Conservation (phyloP, 2,329 filamentous ascomycete species). For the Pyricularia grisea region DNA sequence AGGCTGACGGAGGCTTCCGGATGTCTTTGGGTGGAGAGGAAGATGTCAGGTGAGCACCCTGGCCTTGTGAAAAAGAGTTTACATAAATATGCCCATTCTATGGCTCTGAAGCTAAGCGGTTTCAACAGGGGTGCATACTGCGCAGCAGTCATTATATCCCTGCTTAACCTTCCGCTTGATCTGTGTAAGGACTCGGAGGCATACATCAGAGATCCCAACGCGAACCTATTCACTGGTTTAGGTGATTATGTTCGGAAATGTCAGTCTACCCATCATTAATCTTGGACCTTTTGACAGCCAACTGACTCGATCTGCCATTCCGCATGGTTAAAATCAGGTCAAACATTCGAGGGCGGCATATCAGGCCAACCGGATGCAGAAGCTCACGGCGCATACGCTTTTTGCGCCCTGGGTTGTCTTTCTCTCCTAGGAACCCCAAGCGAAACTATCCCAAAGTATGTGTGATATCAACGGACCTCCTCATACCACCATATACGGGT, state of each 20-base stretch:
- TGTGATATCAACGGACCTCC: constrained; percentile 2
- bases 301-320: neutral
- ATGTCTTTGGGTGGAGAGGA: constrained; percentile 82
- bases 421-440: constrained; percentile 76
- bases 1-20: constrained; percentile 79
- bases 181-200: constrained; percentile 66
- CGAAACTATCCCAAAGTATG: constrained; percentile 62
- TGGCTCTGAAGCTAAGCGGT: neutral
- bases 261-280: constrained; percentile 31
- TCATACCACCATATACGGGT: neutral
- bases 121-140: constrained; percentile 74
- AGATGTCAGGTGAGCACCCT: constrained; percentile 66
- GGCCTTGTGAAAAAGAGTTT: neutral
- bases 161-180: constrained; percentile 74
- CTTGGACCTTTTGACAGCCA: neutral
- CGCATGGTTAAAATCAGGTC: constrained; percentile 40
- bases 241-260: constrained; percentile 74
- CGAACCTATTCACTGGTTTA: constrained; percentile 60
- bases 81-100: neutral
- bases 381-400: constrained; percentile 94
- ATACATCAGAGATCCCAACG: constrained; percentile 49
- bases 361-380: constrained; percentile 77
- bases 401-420: constrained; percentile 84
- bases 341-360: constrained; percentile 93
- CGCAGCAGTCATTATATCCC: constrained; percentile 71